Evolutionary conservation across 2,329 filamentous ascomycete species (phyloP).

Genomic region (Fusarium guadeloupense): DNA sequence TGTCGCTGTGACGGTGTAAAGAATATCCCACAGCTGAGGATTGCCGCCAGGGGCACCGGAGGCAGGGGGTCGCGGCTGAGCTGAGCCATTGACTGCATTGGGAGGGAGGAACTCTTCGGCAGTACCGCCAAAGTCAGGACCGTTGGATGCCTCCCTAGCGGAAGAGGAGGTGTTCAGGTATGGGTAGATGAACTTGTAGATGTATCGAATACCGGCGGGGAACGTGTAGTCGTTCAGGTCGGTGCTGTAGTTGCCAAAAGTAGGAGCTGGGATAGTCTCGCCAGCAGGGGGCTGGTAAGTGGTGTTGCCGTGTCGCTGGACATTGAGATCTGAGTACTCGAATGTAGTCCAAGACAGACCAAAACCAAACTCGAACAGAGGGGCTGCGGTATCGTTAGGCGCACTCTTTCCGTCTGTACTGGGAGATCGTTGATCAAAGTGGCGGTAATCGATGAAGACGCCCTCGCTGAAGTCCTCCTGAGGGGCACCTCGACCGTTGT

Average conservation of each 20-base stretch:
- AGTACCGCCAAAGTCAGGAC: conserved; percentile 68
- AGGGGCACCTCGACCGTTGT: conserved; percentile 71
- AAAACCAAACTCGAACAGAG: conserved; percentile 83
- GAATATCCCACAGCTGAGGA: conserved; percentile 70
- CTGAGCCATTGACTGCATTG: conserved; percentile 61
- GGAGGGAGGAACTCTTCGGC: conserved; percentile 69
- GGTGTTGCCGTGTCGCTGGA: conserved; percentile 60
- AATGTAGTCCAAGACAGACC: conserved; percentile 86
- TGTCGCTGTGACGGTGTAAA: conserved; percentile 73
- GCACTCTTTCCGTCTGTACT: conserved; percentile 36
- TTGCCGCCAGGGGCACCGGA: conserved; percentile 70
- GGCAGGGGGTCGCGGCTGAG: conserved; percentile 64
- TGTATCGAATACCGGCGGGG: conserved; percentile 64
- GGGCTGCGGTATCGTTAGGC: conserved; percentile 53
- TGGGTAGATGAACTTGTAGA: conserved; percentile 72
- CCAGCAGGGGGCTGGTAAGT: conserved; percentile 70
- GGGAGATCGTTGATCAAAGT: conserved; percentile 70
- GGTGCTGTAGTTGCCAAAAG: conserved; percentile 70
- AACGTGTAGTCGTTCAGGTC: conserved; percentile 73
- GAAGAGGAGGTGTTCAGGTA: conserved; percentile 74
- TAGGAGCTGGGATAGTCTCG: conserved; percentile 69
- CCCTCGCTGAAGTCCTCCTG: conserved; percentile 81
- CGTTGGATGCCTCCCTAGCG: conserved; percentile 61
- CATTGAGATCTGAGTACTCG: conserved; percentile 72
- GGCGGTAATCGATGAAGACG: conserved; percentile 75